phyloP scores from a whole-genome alignment of 1,139 yeast species.

The Blastobotrys persicus region DNA sequence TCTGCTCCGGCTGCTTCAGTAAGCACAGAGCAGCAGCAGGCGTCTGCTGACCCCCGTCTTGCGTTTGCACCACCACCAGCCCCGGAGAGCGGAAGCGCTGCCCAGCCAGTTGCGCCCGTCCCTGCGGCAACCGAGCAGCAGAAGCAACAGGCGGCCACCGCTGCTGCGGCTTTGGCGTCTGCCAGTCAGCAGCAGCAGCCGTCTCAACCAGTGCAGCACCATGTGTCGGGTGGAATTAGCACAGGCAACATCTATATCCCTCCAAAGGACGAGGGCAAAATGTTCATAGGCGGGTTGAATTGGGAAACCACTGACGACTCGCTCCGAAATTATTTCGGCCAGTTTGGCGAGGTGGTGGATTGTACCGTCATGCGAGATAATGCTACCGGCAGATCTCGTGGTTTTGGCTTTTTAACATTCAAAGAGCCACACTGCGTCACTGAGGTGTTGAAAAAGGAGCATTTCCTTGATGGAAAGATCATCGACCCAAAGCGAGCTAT shows the following conservation, averaged over 20 bases:
- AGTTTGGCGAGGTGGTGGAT: conserved; percentile 88
- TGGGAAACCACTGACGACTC: conserved; percentile 95
- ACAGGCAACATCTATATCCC: conserved; percentile 43
- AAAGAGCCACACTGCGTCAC: conserved; percentile 80
- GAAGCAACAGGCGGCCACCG: conserved; percentile 23
- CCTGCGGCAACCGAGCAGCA: conserved; percentile 26
- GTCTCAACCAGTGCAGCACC: conserved; percentile 20
- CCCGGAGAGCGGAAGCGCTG: conserved; percentile 10
- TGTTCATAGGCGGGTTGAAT: conserved; percentile 97
- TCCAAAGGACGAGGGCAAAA: conserved; percentile 65
- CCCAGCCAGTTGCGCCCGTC: conserved; percentile 17
- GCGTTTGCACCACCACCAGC: conserved; percentile 14
- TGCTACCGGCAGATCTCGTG: conserved; percentile 89
- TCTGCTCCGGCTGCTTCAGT: conserved; percentile 21
- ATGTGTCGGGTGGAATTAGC: conserved; percentile 34
- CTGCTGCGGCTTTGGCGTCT: conserved; percentile 17
- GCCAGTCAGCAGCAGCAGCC: conserved; percentile 5
- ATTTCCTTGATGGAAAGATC: conserved; percentile 90
- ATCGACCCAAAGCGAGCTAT: conserved; percentile 98
- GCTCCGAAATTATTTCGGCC: conserved; percentile 74
- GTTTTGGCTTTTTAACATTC: conserved; percentile 93
- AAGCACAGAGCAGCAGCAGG: background rate
- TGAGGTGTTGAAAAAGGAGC: conserved; percentile 83
- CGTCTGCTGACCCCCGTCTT: conserved; percentile 15
- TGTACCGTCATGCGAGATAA: conserved; percentile 93